These are phyloP conservation scores for Rhododendron vialii DNA, from an alignment of 148 eudicot species.

Conservation along the genomic window DNA sequence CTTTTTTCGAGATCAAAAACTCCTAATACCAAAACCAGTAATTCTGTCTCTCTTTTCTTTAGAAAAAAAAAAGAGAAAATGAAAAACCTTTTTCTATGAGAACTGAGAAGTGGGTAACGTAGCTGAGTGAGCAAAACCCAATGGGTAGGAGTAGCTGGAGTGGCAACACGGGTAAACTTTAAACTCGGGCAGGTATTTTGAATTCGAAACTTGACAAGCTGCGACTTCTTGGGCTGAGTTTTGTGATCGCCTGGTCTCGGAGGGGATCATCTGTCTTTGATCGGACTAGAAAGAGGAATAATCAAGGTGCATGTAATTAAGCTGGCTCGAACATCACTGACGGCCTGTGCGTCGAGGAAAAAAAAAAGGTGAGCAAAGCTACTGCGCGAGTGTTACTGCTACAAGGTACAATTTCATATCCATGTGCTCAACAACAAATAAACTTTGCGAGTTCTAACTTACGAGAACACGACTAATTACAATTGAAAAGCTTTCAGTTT, in stretches of 20 bases:
- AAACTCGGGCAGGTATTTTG: no score
- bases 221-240: no score
- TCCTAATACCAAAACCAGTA: constrained; percentile 11
- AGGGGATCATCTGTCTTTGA: no score
- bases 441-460: background rate
- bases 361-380: background rate
- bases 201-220: no score
- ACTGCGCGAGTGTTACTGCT: background rate
- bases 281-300: fast-evolving
- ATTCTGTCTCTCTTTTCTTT: background rate
- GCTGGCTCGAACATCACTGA: no score
- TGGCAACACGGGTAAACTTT: no score
- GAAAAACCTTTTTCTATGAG: background rate
- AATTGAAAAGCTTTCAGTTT: background rate
- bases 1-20: constrained; percentile 27
- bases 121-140: background rate
- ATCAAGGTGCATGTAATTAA: no score
- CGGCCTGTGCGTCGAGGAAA: no score
- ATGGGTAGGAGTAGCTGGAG: background rate
- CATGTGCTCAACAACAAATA: background rate
- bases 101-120: background rate
- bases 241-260: no score
- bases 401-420: background rate
- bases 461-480: background rate
- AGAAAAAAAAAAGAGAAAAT: background rate